phyloP scores from a whole-genome alignment of 805 yeast genomes.

The Barnettozyma salicaria region DNA sequence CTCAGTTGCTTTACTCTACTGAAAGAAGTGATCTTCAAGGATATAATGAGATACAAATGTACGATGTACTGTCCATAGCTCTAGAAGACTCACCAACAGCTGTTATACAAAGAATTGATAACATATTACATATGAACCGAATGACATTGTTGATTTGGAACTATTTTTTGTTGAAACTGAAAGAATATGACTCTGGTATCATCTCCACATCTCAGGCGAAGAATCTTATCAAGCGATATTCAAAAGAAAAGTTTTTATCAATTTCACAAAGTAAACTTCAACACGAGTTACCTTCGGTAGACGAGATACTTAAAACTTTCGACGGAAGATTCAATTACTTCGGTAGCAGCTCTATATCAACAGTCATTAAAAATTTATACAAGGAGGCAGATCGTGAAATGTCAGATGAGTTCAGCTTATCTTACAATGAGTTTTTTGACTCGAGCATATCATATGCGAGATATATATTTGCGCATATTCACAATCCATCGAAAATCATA shows the following conservation, averaged over 20 bases:
- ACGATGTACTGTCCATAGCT: background rate
- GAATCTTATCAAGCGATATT: background rate
- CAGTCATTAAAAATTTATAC: conserved; percentile 14
- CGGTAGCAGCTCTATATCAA: conserved; percentile 16
- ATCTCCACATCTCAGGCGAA: conserved; percentile 2
- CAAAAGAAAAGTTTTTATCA: background rate
- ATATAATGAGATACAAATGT: conserved; percentile 2
- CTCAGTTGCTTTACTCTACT: conserved; percentile 1
- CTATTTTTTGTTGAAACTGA: conserved; percentile 1
- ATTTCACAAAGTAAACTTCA: conserved; percentile 6
- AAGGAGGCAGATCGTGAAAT: background rate
- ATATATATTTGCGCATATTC: conserved; percentile 16
- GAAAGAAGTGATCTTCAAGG: background rate
- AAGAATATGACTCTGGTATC: conserved; percentile 1
- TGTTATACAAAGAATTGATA: conserved; percentile 6
- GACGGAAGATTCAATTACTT: conserved; percentile 6
- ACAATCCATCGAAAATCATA: conserved; percentile 14
- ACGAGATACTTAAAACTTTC: background rate
- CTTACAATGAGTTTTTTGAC: conserved; percentile 6
- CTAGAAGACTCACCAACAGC: conserved; percentile 2
- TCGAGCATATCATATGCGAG: conserved; percentile 21
- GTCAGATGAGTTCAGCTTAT: conserved; percentile 1
- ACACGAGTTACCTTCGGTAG: conserved; percentile 1
- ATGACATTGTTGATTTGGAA: conserved; percentile 8
- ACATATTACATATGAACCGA: background rate